These are phyloP conservation scores for Rhizopogon sp. DNA, from an alignment of 768 basidiomycete species.

Conservation along the genomic window DNA sequence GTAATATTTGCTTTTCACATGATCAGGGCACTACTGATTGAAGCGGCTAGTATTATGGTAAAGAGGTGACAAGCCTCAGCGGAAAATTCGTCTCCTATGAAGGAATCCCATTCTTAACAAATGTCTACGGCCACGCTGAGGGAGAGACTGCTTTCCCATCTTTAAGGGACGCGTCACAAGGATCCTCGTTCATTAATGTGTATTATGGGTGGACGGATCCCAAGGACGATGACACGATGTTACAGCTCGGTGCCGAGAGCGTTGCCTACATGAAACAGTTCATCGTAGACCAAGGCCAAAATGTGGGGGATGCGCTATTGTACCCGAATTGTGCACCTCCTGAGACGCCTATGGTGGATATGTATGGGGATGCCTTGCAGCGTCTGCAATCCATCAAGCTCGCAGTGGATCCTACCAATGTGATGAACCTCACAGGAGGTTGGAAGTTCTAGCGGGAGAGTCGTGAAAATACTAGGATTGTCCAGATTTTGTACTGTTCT, in stretches of 20 bases:
- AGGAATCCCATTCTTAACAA: constrained; percentile 47
- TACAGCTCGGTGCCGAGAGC: constrained; percentile 34
- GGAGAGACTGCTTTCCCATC: constrained; percentile 46
- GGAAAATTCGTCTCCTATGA: constrained; percentile 9
- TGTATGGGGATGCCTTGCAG: constrained; percentile 49
- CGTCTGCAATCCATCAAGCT: constrained; percentile 36
- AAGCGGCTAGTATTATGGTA: background rate
- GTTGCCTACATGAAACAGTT: constrained; percentile 32
- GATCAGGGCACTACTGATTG: background rate
- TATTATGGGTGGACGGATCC: constrained; percentile 37
- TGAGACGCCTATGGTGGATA: constrained; percentile 42
- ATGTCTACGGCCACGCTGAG: constrained; percentile 32
- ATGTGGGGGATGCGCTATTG: constrained; percentile 30
- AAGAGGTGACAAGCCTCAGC: constrained; percentile 6
- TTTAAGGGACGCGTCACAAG: constrained; percentile 22
- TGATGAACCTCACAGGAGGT: constrained; percentile 68
- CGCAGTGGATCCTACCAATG: constrained; percentile 48
- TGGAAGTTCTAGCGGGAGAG: constrained; percentile 37
- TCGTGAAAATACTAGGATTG: too few relatives aligned
- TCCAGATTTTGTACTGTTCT: too few relatives aligned
- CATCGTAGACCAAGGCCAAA: constrained; percentile 35
- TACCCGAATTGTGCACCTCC: constrained; percentile 61
- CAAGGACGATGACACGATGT: constrained; percentile 34
- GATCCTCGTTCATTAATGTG: constrained; percentile 42
- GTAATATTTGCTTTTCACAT: too few relatives aligned